Conservation (phyloP, 257 asterid genomes). For the Ocimum tenuiflorum region DNA sequence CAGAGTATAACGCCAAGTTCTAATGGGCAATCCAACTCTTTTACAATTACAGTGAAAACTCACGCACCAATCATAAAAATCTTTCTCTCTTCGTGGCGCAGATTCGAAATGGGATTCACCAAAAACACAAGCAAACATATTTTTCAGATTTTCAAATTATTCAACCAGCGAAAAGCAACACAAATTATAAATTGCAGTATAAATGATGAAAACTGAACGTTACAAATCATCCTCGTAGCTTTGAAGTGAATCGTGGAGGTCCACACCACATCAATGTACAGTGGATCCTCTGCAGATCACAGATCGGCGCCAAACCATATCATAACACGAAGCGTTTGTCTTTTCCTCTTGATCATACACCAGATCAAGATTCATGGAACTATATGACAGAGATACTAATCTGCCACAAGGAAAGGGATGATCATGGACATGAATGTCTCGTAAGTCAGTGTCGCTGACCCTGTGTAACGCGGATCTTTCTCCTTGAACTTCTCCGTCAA, state of each 20-base stretch:
- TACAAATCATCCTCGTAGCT: neutral
- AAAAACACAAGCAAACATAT: neutral
- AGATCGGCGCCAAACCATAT: neutral
- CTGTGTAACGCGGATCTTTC: constrained; percentile 66
- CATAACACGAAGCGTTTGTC: neutral
- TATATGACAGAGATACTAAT: constrained; percentile 10
- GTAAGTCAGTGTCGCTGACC: constrained; percentile 63
- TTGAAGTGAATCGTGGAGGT: neutral
- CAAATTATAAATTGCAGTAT: no score
- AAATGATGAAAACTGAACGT: neutral
- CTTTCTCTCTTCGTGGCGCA: no score
- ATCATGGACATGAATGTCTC: constrained; percentile 72
- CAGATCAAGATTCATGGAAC: neutral
- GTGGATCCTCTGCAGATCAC: neutral
- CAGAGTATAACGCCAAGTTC: no score
- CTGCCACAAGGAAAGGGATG: constrained; percentile 60
- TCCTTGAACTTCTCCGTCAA: constrained; percentile 87
- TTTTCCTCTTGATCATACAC: neutral
- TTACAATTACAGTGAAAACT: no score
- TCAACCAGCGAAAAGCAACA: neutral
- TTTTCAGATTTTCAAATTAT: no score
- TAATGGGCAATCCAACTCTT: no score
- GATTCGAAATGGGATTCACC: no score
- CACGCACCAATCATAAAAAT: no score
- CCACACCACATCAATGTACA: neutral